Conservation (phyloP, 345 rosid species). For the Eucalyptus brandiana region DNA sequence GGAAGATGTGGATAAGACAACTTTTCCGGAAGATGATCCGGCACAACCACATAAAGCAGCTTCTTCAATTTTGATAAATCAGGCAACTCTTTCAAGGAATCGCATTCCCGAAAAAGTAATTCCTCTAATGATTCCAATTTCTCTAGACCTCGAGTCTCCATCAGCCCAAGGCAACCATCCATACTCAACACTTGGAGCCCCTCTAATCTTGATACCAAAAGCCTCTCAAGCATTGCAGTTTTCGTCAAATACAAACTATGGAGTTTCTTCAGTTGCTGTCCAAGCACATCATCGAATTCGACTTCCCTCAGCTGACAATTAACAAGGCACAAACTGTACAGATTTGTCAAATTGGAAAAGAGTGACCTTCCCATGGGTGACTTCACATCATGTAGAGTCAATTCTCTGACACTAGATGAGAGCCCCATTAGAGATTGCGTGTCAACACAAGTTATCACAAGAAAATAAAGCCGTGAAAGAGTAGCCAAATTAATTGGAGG, state of each 20-base stretch:
- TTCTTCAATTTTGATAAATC: not conserved
- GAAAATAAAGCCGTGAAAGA: not conserved
- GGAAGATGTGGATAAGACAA: too few species aligned
- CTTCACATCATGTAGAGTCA: not conserved
- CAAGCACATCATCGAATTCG: not conserved
- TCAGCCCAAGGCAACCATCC: rapidly evolving
- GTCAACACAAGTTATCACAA: not conserved
- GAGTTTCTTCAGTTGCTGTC: not conserved
- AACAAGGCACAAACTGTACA: not conserved
- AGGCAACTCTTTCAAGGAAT: not conserved
- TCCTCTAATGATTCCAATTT: rapidly evolving
- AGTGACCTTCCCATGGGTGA: not conserved
- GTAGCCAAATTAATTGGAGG: not conserved
- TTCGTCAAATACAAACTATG: rapidly evolving
- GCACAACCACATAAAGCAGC: rapidly evolving
- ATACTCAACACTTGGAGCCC: rapidly evolving
- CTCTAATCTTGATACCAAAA: too few species aligned
- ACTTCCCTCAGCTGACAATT: not conserved
- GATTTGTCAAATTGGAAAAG: not conserved
- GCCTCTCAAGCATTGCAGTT: too few species aligned
- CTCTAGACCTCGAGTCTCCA: too few species aligned
- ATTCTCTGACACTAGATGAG: rapidly evolving
- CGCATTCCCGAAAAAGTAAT: rapidly evolving
- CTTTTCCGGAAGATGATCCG: too few species aligned
- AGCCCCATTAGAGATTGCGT: not conserved